These are phyloP conservation scores for Phylloporus rhodoxanthus DNA, from an alignment of 768 basidiomycete genomes.

Conservation along the genomic window DNA sequence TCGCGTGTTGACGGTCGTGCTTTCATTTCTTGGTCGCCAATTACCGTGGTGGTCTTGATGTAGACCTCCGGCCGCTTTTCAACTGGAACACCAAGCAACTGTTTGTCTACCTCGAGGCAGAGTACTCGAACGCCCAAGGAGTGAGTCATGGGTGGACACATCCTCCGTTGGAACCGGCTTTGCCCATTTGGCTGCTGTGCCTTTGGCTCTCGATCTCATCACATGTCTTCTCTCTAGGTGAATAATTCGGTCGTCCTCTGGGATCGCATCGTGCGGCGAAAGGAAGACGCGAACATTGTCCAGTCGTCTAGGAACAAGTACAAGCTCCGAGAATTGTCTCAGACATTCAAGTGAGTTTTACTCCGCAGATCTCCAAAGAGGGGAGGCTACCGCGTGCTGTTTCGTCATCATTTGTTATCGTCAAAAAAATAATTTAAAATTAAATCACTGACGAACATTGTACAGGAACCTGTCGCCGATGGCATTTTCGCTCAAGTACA, in stretches of 20 bases:
- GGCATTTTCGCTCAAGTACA: constrained; percentile 75
- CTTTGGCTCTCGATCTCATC: constrained; percentile 7
- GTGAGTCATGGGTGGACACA: constrained; percentile 40
- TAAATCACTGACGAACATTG: constrained; percentile 1
- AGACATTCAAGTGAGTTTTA: constrained; percentile 64
- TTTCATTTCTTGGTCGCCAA: constrained; percentile 22
- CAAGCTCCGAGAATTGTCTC: constrained; percentile 67
- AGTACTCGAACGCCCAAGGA: constrained; percentile 68
- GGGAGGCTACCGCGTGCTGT: constrained; percentile 18
- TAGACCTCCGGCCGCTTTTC: constrained; percentile 80
- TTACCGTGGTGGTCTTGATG: constrained; percentile 8
- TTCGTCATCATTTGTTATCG: neutral
- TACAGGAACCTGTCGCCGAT: constrained; percentile 60
- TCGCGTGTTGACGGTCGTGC: constrained; percentile 22
- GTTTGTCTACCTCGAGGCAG: constrained; percentile 81
- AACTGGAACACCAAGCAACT: constrained; percentile 97
- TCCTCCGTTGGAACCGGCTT: neutral
- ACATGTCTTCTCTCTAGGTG: constrained; percentile 36
- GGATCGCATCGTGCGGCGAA: constrained; percentile 86
- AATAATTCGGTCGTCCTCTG: constrained; percentile 81
- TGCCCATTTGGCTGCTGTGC: constrained; percentile 19
- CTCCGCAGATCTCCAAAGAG: neutral
- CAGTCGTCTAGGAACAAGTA: constrained; percentile 68
- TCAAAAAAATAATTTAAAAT: neutral
- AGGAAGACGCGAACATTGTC: constrained; percentile 62